phyloP scores from a whole-genome alignment of 306 rosid species.

The Quercus glauca region DNA sequence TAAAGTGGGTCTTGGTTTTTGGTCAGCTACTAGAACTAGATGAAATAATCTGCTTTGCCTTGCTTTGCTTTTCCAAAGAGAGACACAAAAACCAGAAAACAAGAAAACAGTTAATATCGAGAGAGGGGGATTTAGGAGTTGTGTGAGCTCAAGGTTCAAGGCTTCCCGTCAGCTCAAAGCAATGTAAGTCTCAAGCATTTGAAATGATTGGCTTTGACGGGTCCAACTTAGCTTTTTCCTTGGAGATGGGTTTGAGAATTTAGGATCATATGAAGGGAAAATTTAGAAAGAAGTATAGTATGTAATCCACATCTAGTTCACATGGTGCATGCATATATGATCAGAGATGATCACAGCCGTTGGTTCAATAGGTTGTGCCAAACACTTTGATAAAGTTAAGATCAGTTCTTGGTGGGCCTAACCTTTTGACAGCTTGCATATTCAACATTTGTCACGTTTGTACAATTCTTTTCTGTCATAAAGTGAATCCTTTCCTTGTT shows the following conservation, averaged over 20 bases:
- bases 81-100: not conserved
- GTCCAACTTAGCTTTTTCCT: conserved; percentile 47
- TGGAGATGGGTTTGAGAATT: not conserved
- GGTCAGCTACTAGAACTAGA: not conserved
- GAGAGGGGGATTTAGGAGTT: conserved; percentile 22
- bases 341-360: conserved; percentile 8
- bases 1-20: conserved; percentile 19
- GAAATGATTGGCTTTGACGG: conserved; percentile 77
- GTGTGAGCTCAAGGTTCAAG: conserved; percentile 43
- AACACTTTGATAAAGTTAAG: not conserved
- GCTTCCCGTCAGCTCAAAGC: conserved; percentile 42
- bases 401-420: not conserved
- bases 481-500: not conserved
- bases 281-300: not conserved
- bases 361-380: not conserved
- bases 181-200: conserved; percentile 41
- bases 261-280: not conserved
- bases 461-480: not conserved
- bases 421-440: not conserved
- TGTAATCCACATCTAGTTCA: not conserved
- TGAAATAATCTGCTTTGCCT: conserved; percentile 8
- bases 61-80: conserved; percentile 12
- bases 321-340: not conserved
- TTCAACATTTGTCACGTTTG: not conserved
- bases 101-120: conserved; percentile 13